Evolutionary conservation across 371 early-diverging fungal species (phyloP).

Genomic region (Thermomucor indicae-seudaticae): DNA sequence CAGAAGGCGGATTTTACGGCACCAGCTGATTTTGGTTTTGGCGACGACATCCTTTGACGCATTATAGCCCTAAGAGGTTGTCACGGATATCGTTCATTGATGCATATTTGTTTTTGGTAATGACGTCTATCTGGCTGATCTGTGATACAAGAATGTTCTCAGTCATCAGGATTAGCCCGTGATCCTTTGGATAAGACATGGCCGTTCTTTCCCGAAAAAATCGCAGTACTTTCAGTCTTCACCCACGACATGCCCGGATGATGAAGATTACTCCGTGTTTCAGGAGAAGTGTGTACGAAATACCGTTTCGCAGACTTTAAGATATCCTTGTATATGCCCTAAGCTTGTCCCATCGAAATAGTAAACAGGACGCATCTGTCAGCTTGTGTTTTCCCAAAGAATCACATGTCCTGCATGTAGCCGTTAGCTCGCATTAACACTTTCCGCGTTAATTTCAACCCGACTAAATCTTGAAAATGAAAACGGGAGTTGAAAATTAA

Average conservation of each 20-base stretch:
- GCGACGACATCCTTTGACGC: constrained; percentile 83
- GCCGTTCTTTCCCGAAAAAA: too few species aligned
- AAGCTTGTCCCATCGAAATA: constrained; percentile 17
- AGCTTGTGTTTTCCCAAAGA: constrained; percentile 38
- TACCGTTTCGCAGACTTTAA: constrained; percentile 19
- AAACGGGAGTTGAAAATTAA: too few species aligned
- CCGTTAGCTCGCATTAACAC: too few species aligned
- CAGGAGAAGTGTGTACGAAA: constrained; percentile 28
- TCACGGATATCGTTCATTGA: background rate
- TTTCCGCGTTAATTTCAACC: too few species aligned
- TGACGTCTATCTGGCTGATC: constrained; percentile 36
- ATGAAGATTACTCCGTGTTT: constrained; percentile 32
- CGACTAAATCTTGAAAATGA: too few species aligned
- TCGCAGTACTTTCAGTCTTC: too few species aligned
- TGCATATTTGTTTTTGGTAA: background rate
- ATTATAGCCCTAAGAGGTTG: constrained; percentile 60
- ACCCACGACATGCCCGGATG: too few species aligned
- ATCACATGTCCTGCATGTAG: constrained; percentile 20
- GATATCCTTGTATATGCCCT: constrained; percentile 31
- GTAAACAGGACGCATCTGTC: constrained; percentile 8
- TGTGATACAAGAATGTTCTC: constrained; percentile 40
- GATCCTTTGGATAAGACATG: constrained; percentile 30
- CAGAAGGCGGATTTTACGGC: constrained; percentile 65
- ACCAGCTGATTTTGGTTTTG: constrained; percentile 77
- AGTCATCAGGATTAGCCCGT: constrained; percentile 20